Evolutionary conservation across 2,329 filamentous ascomycete species (phyloP).

Genomic region (Cladosporium phlei): DNA sequence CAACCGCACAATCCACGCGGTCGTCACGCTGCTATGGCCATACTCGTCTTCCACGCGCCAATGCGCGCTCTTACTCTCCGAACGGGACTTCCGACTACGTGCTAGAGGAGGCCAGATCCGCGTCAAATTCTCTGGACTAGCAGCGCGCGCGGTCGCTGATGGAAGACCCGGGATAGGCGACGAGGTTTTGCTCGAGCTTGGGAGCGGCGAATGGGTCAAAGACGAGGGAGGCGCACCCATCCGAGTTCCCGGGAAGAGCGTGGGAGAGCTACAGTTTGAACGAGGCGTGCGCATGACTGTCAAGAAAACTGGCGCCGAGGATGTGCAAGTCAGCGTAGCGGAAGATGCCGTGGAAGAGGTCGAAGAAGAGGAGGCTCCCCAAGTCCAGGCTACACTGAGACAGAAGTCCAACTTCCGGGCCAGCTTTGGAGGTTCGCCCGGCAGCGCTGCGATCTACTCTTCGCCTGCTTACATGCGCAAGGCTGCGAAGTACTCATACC

Average conservation of each 20-base stretch:
- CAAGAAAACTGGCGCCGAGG: conserved; percentile 18
- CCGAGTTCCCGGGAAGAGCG: conserved; percentile 52
- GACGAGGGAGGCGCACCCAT: conserved; percentile 49
- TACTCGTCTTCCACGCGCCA: conserved; percentile 73
- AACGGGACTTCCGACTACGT: conserved; percentile 77
- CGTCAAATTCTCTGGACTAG: conserved; percentile 65
- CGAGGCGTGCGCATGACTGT: conserved; percentile 33
- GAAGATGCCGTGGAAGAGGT: conserved; percentile 9
- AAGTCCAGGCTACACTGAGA: conserved; percentile 16
- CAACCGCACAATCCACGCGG: conserved; percentile 53
- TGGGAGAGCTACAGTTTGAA: conserved; percentile 54
- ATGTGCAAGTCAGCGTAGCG: conserved; percentile 13
- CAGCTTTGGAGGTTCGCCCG: conserved; percentile 18
- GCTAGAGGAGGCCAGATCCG: conserved; percentile 74
- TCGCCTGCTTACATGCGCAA: conserved; percentile 79
- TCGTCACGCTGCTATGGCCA: conserved; percentile 85
- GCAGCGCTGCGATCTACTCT: conserved; percentile 53
- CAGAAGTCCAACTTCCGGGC: conserved; percentile 11
- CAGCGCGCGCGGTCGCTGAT: conserved; percentile 64
- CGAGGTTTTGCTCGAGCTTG: conserved; percentile 63
- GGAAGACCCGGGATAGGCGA: conserved; percentile 74
- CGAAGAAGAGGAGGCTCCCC: background rate
- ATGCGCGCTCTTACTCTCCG: conserved; percentile 74
- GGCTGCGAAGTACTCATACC: conserved; percentile 29
- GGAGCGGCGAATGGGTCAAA: conserved; percentile 61